Evolutionary conservation across 177 flowering plant genomes (phyloP).

Genomic region (Tripterygium wilfordii): DNA sequence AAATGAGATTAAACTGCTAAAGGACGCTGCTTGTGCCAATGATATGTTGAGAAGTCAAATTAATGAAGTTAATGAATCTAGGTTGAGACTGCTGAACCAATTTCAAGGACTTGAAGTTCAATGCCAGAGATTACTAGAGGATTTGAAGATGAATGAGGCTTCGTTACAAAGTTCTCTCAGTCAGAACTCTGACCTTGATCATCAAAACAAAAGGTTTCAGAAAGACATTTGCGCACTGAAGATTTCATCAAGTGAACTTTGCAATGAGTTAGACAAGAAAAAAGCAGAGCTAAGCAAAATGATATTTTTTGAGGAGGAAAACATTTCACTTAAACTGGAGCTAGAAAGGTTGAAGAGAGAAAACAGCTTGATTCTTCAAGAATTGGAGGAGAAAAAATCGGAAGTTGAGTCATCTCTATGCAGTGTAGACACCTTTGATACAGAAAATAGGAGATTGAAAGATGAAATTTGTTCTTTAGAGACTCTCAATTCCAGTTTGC

Average conservation of each 20-base stretch:
- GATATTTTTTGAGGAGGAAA: constrained; percentile 32
- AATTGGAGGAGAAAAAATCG: constrained; percentile 35
- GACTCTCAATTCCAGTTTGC: constrained; percentile 29
- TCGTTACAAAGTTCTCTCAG: constrained; percentile 26
- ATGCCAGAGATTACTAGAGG: constrained; percentile 18
- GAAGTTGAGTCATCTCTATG: constrained; percentile 32
- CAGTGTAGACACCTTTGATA: constrained; percentile 13
- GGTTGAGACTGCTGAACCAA: constrained; percentile 22
- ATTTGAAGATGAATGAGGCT: constrained; percentile 30
- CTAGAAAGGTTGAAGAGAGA: constrained; percentile 30
- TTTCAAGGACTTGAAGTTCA: constrained; percentile 30
- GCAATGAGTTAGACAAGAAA: constrained; percentile 32
- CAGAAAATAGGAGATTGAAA: constrained; percentile 33
- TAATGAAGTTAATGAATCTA: constrained; percentile 23
- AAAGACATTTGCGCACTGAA: constrained; percentile 22
- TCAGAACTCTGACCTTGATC: constrained; percentile 23
- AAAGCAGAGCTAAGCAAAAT: constrained; percentile 27
- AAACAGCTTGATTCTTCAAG: constrained; percentile 28
- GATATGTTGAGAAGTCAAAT: constrained; percentile 31
- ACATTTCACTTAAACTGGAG: constrained; percentile 26
- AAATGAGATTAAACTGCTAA: constrained; percentile 27
- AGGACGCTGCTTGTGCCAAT: constrained; percentile 25
- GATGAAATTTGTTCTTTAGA: constrained; percentile 40
- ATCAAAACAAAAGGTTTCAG: constrained; percentile 27
- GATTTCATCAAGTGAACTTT: constrained; percentile 20